A percentile compares a stretch with the other conserved stretches of the same genome.
Evolutionary conservation across 2,329 filamentous ascomycete species (phyloP).

Genomic region (Fusarium pseudoanthophilum): DNA sequence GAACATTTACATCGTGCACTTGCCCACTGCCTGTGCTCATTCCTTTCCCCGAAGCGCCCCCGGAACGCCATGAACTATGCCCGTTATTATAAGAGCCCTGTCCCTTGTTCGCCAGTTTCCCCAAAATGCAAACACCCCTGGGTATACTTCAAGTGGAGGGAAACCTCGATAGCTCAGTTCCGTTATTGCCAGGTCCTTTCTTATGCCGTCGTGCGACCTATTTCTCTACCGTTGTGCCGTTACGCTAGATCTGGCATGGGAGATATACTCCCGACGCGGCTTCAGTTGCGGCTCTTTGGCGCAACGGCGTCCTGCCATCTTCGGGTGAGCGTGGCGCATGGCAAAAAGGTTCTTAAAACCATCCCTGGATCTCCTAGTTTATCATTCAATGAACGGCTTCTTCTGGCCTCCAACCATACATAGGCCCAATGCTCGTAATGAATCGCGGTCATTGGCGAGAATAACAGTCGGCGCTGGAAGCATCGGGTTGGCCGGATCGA

Average conservation of each 20-base stretch:
- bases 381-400: constrained; percentile 72
- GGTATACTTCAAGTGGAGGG: constrained; percentile 39
- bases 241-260: constrained; percentile 25
- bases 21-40: constrained; percentile 46
- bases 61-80: constrained; percentile 45
- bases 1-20: constrained; percentile 37
- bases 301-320: constrained; percentile 16
- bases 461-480: constrained; percentile 88
- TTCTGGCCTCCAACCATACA: constrained; percentile 72
- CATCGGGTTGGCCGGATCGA: constrained; percentile 91
- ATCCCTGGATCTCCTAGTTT: constrained; percentile 1
- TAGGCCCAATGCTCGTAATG: constrained; percentile 69
- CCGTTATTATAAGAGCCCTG: constrained; percentile 28
- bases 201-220: constrained; percentile 8
- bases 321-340: constrained; percentile 20
- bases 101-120: constrained; percentile 33
- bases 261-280: constrained; percentile 34
- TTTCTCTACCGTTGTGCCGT: constrained; percentile 8
- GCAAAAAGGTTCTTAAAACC: constrained; percentile 24
- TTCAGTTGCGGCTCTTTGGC: constrained; percentile 24
- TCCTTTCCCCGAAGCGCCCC: constrained; percentile 10
- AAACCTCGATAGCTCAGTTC: constrained; percentile 9
- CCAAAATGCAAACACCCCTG: constrained; percentile 43
- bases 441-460: constrained; percentile 76
- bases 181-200: constrained; percentile 3